Evolutionary conservation across 2,329 filamentous ascomycete genomes (phyloP), one percentile per base, ranked within the genome.

Genomic region (Aphanoascus verrucosus): DNA sequence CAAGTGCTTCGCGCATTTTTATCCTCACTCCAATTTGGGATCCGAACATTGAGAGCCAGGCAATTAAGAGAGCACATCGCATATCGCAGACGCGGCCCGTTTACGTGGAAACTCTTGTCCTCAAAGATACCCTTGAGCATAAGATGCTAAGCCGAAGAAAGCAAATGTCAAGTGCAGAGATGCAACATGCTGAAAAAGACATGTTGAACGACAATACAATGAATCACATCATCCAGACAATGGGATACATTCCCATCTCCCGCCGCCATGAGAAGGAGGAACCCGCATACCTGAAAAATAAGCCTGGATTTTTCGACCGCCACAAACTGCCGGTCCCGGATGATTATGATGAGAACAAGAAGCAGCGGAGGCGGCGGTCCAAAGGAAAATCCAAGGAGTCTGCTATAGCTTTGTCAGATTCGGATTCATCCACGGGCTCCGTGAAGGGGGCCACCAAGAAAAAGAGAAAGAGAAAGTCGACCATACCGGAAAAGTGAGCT

Each of bases 11-110:
- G 3, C 76, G 91, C 1, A 84, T 97, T 8, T 94, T 89, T 68
- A 96, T 97, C 58, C 78, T 94, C 53, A 91, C 85, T 58, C 90
- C 91, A 0, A 87, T 94, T 11, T 84, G 93, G 65, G 86, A 90
- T 50, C 88, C 88, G 0, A 74, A 86, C 58, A 78, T 94, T 0
- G 87, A 94, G 66, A 88, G 86, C 1, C 91, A 97, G 67, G 91
- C 91, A 0, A 88, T 96, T 58, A 94, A 94, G 56, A 83, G 91
- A 64, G 88, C 86, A 0, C 85, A 94, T 59, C 79, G 91, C 11
- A 94, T 96, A 61, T 89, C 88, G 9, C 90, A 96, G 66, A 82
- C 72, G 0, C 83, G 80, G 56, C 80, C 82, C 0, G 90, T 96
- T 0, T 81, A 81, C 7, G 90, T 95, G 0, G 88, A 96, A 70